Percentiles rank a stretch among this genome's conserved stretches.
phyloP scores from a whole-genome alignment of 2,329 filamentous ascomycete species.

The Nakataea oryzae region DNA sequence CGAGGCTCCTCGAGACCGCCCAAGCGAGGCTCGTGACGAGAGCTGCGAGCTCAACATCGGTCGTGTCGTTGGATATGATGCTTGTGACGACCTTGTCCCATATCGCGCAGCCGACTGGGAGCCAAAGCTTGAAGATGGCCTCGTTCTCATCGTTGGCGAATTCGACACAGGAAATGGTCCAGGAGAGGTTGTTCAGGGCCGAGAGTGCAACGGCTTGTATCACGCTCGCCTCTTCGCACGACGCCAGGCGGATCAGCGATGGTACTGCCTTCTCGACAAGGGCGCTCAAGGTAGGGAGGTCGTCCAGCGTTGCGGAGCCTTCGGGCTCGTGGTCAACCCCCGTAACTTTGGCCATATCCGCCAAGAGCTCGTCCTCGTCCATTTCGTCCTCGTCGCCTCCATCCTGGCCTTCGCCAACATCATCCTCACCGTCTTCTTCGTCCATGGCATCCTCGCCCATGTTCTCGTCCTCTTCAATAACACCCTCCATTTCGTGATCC shows the following conservation, averaged over 20 bases:
- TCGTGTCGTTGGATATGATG: conserved; percentile 49
- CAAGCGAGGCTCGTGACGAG: conserved; percentile 55
- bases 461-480: conserved; percentile 20
- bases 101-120: conserved; percentile 38
- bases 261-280: conserved; percentile 34
- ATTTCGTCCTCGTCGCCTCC: conserved; percentile 22
- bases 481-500: conserved; percentile 17
- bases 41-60: conserved; percentile 50
- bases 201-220: conserved; percentile 46
- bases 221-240: conserved; percentile 28
- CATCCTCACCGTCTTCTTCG: conserved; percentile 23
- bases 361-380: conserved; percentile 31
- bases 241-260: conserved; percentile 36
- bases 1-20: conserved; percentile 49
- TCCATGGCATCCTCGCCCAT: conserved; percentile 22
- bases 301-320: conserved; percentile 32
- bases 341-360: conserved; percentile 56
- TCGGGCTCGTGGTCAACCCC: conserved; percentile 30
- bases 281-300: conserved; percentile 41
- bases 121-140: conserved; percentile 43
- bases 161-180: conserved; percentile 53
- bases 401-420: conserved; percentile 25
- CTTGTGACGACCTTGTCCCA: conserved; percentile 47
- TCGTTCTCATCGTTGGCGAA: conserved; percentile 43
- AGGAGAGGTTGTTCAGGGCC: conserved; percentile 56